Evolutionary conservation across 495 filamentous ascomycete genomes (phyloP), one percentile per base, ranked within the genome.

Genomic region (Podospora pseudoanserina): DNA sequence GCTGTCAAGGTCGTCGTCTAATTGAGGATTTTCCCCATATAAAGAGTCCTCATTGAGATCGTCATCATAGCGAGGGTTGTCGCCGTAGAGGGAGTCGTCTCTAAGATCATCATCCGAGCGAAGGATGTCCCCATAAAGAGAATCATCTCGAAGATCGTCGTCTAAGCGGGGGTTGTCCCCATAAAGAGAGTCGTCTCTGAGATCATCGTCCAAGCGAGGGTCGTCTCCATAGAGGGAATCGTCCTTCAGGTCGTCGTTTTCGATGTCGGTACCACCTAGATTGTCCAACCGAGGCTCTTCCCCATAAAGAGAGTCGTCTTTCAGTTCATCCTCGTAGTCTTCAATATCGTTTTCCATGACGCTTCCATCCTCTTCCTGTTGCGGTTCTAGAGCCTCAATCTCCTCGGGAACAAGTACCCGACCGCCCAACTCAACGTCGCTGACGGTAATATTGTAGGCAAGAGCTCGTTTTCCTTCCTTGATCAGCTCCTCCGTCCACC

Each of bases 401-500:
- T 76, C 76, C 62, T 78, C 76, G 13, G 87, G 86, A 1, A 80
- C 79, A 3, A 99, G 82, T 4, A 99, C 91, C 23, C 93, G 84
- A 0, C 95, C 95, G 4, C 93, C 90, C 16, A 95, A 75, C 72
- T 90, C 85, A n/a, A 96, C 81, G 70, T 97, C 93, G 69, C 86
- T 89, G 20, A 89, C 85, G 11, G 84, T 84, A 19, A 97, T 90
- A 53, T 85, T 82, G 72, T 95, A 96, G 59, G 89, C 90, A 11
- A 99, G 85, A 1, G 95, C 95, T 72, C 90, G 92, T 72, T 89
- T 91, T 28, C 90, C 94, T 65, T 97, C 92, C 39, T 84, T 88
- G 72, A 99, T 97, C 53, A 99, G 83, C 67, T 91, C 89, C 71
- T 99, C 95, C 0, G 93, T 93, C 85, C 91, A 91, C 26, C 86